Evolutionary conservation across 2,329 filamentous ascomycete genomes (phyloP).

Genomic region (Nothophoma quercina): DNA sequence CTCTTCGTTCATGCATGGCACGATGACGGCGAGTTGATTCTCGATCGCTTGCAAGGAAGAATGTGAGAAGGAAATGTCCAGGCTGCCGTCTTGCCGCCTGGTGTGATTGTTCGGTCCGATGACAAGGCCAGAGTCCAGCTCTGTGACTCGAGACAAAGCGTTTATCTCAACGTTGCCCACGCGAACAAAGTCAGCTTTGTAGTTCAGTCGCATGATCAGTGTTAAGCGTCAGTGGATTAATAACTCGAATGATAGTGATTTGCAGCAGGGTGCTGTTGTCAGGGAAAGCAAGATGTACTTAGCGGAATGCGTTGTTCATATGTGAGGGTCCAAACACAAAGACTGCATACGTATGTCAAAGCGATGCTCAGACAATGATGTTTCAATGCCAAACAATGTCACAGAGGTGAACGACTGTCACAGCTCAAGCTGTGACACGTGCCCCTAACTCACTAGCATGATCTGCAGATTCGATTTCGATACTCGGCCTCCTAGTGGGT

Average conservation of each 20-base stretch:
- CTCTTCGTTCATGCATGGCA: slow-evolving; percentile 28
- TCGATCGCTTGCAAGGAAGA: slow-evolving; percentile 13
- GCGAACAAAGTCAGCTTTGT: background rate
- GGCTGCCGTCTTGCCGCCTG: background rate
- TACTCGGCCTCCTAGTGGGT: too few relatives aligned
- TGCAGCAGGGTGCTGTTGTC: too few relatives aligned
- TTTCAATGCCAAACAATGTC: too few relatives aligned
- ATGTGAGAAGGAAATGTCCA: slow-evolving; percentile 12
- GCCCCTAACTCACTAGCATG: too few relatives aligned
- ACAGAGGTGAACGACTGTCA: too few relatives aligned
- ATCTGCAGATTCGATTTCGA: too few relatives aligned
- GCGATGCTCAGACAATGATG: too few relatives aligned
- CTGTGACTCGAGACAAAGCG: slow-evolving; percentile 15
- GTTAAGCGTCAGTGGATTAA: background rate
- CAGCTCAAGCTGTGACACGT: too few relatives aligned
- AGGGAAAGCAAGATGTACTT: too few relatives aligned
- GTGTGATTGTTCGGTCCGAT: background rate
- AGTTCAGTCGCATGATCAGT: background rate
- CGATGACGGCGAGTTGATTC: slow-evolving; percentile 19
- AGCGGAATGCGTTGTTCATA: too few relatives aligned
- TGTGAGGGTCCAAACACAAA: too few relatives aligned
- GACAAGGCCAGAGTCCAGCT: slow-evolving; percentile 19
- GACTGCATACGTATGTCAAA: too few relatives aligned
- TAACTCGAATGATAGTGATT: background rate
- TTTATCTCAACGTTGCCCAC: slow-evolving; percentile 22